phyloP scores from a whole-genome alignment of 192 early-diverging fungal species.

The Backusella luteola region DNA sequence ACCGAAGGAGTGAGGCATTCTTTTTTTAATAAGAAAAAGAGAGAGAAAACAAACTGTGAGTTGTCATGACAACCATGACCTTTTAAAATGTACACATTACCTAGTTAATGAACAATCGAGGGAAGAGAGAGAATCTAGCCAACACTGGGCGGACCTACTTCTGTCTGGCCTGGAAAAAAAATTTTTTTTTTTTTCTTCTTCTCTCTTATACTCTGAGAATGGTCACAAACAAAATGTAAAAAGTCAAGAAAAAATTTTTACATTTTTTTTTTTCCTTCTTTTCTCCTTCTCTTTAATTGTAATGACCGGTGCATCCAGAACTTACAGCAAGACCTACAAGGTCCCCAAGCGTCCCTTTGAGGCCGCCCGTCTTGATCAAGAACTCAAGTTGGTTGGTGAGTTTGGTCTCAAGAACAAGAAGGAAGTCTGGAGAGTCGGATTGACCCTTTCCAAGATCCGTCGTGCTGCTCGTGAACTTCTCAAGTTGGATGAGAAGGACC shows the following conservation, averaged over 20 bases:
- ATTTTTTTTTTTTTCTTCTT: not conserved
- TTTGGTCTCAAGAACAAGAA: constrained; percentile 99
- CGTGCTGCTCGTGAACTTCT: constrained; percentile 99
- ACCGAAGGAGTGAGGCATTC: not conserved
- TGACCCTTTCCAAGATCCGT: constrained; percentile 98
- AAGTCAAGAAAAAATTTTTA: constrained; percentile 4
- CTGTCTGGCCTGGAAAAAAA: not conserved
- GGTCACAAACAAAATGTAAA: not conserved
- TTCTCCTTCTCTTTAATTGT: constrained; percentile 11
- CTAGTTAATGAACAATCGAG: constrained; percentile 3
- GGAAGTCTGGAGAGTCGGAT: constrained; percentile 97
- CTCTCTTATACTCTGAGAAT: not conserved
- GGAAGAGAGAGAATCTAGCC: not conserved
- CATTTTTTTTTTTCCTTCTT: constrained; percentile 27
- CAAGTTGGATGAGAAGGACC: constrained; percentile 94
- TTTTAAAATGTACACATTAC: constrained; percentile 6
- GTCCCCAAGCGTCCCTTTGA: constrained; percentile 97
- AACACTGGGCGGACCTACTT: not conserved
- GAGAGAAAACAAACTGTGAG: not conserved
- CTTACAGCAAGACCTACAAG: constrained; percentile 83
- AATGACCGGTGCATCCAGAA: constrained; percentile 47
- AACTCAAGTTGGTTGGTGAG: constrained; percentile 93
- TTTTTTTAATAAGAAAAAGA: no score
- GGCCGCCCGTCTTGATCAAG: constrained; percentile 93
- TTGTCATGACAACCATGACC: not conserved